Evolutionary conservation across 2,329 filamentous ascomycete species (phyloP).

Genomic region (Penicillium frequentans): DNA sequence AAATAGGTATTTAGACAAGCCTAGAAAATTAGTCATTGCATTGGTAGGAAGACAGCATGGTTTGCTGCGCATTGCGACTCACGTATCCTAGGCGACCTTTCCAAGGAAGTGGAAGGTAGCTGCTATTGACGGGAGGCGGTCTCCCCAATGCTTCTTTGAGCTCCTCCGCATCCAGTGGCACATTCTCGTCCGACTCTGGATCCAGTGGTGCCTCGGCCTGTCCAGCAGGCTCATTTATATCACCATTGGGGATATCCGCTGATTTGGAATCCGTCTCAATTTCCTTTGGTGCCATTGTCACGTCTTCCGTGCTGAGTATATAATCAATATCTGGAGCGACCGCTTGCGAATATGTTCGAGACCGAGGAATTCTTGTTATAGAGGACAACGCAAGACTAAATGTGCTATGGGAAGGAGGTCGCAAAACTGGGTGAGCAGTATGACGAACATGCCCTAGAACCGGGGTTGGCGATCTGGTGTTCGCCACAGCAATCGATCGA

Average conservation of each 20-base stretch:
- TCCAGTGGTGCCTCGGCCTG: conserved; percentile 37
- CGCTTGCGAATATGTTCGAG: neutral
- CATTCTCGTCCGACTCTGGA: conserved; percentile 56
- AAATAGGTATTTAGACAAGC: conserved; percentile 93
- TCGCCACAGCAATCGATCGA: conserved; percentile 30
- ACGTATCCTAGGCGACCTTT: conserved; percentile 87
- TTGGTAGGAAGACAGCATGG: neutral
- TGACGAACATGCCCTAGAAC: conserved; percentile 17
- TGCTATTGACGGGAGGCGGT: conserved; percentile 77
- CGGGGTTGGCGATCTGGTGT: conserved; percentile 17
- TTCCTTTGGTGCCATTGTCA: conserved; percentile 7
- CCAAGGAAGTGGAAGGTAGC: conserved; percentile 83
- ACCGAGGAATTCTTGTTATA: neutral
- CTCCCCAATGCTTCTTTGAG: conserved; percentile 60
- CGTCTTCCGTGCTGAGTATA: conserved; percentile 4
- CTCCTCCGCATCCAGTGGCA: conserved; percentile 56
- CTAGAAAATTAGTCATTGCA: conserved; percentile 39
- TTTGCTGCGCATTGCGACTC: conserved; percentile 34
- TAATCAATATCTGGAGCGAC: neutral
- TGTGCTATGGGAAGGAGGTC: neutral
- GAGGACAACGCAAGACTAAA: neutral
- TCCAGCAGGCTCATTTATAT: conserved; percentile 11
- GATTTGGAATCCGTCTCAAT: conserved; percentile 8
- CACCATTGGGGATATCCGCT: conserved; percentile 20
- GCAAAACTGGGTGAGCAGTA: conserved; percentile 5